phyloP scores from a whole-genome alignment of 768 basidiomycete genomes.

The Naematelia aurantialba region DNA sequence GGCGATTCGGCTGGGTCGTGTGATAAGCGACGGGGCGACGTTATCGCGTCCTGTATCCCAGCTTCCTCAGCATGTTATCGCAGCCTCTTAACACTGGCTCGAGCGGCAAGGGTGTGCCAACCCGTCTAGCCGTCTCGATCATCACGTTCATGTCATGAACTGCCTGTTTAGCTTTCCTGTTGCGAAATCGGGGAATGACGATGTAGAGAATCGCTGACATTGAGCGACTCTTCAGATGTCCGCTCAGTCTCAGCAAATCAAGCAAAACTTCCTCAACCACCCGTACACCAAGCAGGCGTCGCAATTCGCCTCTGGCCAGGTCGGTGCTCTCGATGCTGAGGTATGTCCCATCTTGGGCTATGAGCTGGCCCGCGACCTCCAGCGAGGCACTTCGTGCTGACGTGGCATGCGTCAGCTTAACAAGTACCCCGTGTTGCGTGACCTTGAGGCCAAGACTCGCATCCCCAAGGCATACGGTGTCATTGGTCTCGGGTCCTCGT shows the following conservation, averaged over 20 bases:
- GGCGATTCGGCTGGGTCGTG: neutral
- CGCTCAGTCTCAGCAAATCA: conserved; percentile 45
- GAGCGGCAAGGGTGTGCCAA: no score
- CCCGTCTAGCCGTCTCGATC: no score
- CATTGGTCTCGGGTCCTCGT: conserved; percentile 64
- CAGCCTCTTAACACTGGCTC: neutral
- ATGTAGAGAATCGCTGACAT: no score
- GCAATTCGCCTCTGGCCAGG: conserved; percentile 74
- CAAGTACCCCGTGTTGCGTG: conserved; percentile 80
- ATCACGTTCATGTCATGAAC: no score
- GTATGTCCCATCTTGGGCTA: conserved; percentile 54
- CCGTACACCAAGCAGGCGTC: conserved; percentile 78
- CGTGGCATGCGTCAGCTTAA: conserved; percentile 49
- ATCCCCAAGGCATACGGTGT: conserved; percentile 89
- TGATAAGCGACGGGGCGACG: neutral
- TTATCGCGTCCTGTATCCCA: neutral
- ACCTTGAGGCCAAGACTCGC: conserved; percentile 82
- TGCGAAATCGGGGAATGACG: no score
- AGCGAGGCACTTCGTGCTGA: no score
- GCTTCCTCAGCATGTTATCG: neutral
- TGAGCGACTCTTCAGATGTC: conserved; percentile 24
- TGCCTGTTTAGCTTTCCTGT: no score
- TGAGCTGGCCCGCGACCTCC: no score
- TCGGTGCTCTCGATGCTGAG: conserved; percentile 94
- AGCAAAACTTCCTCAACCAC: conserved; percentile 79